Evolutionary conservation across 148 eudicot species (phyloP).

Genomic region (Amaranthus hypochondriacus): DNA sequence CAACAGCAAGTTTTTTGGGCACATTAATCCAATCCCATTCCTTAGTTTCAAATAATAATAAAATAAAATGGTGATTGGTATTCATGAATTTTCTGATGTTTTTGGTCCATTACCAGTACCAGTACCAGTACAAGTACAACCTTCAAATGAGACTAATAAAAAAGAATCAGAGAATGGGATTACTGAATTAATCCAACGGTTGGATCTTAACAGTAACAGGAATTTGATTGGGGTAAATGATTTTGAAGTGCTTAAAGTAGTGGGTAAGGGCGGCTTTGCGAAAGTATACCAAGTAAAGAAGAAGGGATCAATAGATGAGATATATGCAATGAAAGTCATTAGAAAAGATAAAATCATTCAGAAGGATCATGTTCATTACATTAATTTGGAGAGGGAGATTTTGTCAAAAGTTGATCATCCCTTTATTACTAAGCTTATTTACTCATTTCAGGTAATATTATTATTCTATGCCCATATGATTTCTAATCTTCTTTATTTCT

Average conservation of each 20-base stretch:
- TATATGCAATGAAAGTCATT: conserved; percentile 50
- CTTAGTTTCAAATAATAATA: conserved; percentile 3
- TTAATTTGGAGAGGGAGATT: conserved; percentile 43
- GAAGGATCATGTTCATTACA: conserved; percentile 38
- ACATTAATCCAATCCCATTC: conserved; percentile 24
- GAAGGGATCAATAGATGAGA: conserved; percentile 29
- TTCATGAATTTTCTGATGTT: conserved; percentile 31
- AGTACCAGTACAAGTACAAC: conserved; percentile 13
- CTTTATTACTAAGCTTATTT: conserved; percentile 42
- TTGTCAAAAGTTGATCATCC: conserved; percentile 46
- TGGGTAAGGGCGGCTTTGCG: conserved; percentile 45
- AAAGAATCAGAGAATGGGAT: background rate
- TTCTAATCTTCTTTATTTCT: too few relatives aligned
- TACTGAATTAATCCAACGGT: background rate
- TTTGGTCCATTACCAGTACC: conserved; percentile 21
- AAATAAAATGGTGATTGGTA: conserved; percentile 20
- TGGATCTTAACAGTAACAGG: background rate
- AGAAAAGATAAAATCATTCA: conserved; percentile 39
- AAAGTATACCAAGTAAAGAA: conserved; percentile 42
- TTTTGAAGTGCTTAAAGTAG: conserved; percentile 41
- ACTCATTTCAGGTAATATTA: conserved; percentile 39
- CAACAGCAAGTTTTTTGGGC: conserved; percentile 23
- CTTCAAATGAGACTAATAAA: conserved; percentile 2
- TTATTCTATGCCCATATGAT: too few relatives aligned
- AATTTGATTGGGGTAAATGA: conserved; percentile 29